Evolutionary conservation across 1,139 yeast species (phyloP).

Genomic region (Magnusiomyces ingens): DNA sequence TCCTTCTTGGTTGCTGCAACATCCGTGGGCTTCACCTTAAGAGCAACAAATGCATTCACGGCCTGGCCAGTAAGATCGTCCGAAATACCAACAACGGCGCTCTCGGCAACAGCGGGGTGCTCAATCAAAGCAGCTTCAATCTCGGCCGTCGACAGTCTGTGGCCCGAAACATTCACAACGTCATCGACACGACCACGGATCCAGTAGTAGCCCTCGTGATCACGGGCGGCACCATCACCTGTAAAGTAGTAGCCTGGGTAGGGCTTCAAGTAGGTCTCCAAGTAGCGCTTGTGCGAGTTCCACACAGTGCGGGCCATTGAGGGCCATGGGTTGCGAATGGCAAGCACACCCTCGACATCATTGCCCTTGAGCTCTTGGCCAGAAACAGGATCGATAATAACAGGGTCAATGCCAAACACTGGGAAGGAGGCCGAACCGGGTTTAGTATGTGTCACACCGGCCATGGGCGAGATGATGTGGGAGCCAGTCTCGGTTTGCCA

Average conservation of each 20-base stretch:
- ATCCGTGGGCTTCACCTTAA: conserved; percentile 47
- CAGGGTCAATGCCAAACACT: conserved; percentile 79
- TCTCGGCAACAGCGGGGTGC: conserved; percentile 67
- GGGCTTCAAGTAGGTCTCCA: conserved; percentile 84
- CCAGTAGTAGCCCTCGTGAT: conserved; percentile 91
- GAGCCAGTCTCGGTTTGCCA: conserved; percentile 96
- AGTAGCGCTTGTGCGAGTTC: conserved; percentile 72
- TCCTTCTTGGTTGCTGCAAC: conserved; percentile 57
- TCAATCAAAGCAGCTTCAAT: conserved; percentile 80
- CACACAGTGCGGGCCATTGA: conserved; percentile 89
- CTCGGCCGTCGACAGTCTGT: conserved; percentile 86
- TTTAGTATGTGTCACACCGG: conserved; percentile 82
- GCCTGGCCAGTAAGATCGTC: conserved; percentile 93
- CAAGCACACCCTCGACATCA: conserved; percentile 87
- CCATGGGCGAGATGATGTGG: conserved; percentile 82
- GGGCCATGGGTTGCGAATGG: conserved; percentile 80
- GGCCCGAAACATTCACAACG: conserved; percentile 89
- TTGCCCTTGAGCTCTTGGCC: conserved; percentile 74
- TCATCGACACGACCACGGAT: conserved; percentile 94
- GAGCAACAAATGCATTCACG: conserved; percentile 77
- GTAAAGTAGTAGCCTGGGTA: conserved; percentile 91
- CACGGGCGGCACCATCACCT: conserved; percentile 95
- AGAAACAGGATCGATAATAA: conserved; percentile 75
- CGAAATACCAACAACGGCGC: conserved; percentile 82
- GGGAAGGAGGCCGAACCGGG: conserved; percentile 92